Evolutionary conservation across 305 asterid genomes (phyloP), one percentile per base, ranked within the genome.

Genomic region (Fraxinus baroniana): DNA sequence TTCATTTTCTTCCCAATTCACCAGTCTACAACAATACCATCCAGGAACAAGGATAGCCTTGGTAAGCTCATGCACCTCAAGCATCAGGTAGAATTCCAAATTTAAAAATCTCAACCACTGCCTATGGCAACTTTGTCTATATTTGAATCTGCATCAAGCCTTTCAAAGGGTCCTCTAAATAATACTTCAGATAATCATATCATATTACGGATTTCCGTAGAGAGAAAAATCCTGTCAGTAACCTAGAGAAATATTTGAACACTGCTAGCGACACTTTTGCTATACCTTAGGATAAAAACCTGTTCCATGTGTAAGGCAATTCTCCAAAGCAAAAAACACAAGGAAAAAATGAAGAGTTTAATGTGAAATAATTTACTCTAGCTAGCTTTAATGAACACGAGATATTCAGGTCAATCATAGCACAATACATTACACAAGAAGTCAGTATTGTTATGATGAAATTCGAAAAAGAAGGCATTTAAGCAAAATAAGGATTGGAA

Each of bases 371-470:
- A 57, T 57, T 18, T 57, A 57, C 62, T 60, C 55, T 49, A 49
- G 68, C 36, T 55, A 76, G 79, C 52, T 78, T 55, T 12, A 74
- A 39, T 73, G 76, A 72, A 60, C 76, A 41, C 64, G 20, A 20
- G 28, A 57, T 30, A 64, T 62, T 57, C 15, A 78, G 52, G 52
- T 46, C 55, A 79, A 79, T 18, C 70, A 76, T 35, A 76, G 62
- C 75, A 66, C 26, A 60, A 15, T 71, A 15, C 35, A 46, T 13
- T 35, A 78, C 76, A 52, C 68, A 28, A 73, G 52, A 17, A 12
- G 52, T 44, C 52, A 28, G 74, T 55, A n/a, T 44, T 73, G 55
- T 57, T 46, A 46, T 55, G 72, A 81, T 17, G 68, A 10, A 60
- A 73, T 64, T 78, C 18, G 72, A 64, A 28, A n/a, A 72, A 80